phyloP scores from a whole-genome alignment of 768 basidiomycete species.

The Lanmaoa pseudosensibilis region DNA sequence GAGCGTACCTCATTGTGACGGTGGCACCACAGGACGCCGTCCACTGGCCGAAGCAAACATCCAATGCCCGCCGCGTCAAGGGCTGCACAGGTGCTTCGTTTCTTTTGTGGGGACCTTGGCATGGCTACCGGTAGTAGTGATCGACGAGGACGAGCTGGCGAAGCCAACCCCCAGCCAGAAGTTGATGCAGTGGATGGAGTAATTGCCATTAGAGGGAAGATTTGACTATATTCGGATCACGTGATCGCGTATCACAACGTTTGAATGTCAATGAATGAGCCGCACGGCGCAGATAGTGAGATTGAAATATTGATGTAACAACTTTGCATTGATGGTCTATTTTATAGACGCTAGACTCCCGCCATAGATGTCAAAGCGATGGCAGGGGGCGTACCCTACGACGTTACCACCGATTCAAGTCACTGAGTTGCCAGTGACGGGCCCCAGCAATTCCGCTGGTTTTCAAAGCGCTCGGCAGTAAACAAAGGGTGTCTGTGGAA shows the following conservation, averaged over 20 bases:
- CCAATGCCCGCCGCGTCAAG: slow-evolving; percentile 11
- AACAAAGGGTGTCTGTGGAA: not conserved
- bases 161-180: not conserved
- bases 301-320: not conserved
- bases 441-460: not conserved
- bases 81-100: slow-evolving; percentile 18
- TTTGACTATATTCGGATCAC: not conserved
- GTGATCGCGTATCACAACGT: slow-evolving; percentile 1
- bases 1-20: slow-evolving; percentile 33
- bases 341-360: not conserved
- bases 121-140: not conserved
- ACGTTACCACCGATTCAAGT: not conserved
- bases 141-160: not conserved
- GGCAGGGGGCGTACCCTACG: not conserved
- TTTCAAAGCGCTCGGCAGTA: not conserved
- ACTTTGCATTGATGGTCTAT: not conserved
- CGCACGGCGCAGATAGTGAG: no score
- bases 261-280: no score
- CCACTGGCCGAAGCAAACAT: slow-evolving; percentile 13
- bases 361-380: no score
- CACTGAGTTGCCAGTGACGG: not conserved
- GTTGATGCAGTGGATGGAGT: not conserved
- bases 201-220: not conserved
- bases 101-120: slow-evolving; percentile 9
- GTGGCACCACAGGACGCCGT: slow-evolving; percentile 25